Percentiles rank a stretch among this genome's conserved stretches.
These are phyloP conservation scores for Apiospora pterosperma DNA, from an alignment of 2,329 filamentous ascomycete genomes.

Conservation along the genomic window DNA sequence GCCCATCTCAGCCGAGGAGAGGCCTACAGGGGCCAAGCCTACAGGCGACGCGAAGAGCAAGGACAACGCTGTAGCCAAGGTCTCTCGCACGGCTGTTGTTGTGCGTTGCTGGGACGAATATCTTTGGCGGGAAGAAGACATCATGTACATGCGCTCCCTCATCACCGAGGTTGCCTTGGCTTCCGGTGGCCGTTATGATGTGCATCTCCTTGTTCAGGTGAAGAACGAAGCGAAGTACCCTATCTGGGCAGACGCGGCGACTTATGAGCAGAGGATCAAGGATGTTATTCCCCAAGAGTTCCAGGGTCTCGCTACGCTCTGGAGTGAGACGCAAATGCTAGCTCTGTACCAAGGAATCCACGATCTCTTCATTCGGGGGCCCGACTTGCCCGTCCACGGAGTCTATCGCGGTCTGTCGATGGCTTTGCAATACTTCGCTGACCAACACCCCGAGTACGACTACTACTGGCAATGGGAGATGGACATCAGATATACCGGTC, in stretches of 20 bases:
- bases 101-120: slow-evolving; percentile 82
- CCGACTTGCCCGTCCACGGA: slow-evolving; percentile 77
- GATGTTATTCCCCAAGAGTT: slow-evolving; percentile 80
- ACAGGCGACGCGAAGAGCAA: not conserved
- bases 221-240: slow-evolving; percentile 71
- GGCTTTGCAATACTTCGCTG: slow-evolving; percentile 91
- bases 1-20: slow-evolving; percentile 6
- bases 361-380: slow-evolving; percentile 65
- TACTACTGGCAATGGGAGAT: slow-evolving; percentile 96
- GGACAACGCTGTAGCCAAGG: slow-evolving; percentile 7
- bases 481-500: slow-evolving; percentile 85
- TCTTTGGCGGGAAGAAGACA: slow-evolving; percentile 73
- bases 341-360: slow-evolving; percentile 85
- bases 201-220: slow-evolving; percentile 82
- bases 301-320: slow-evolving; percentile 81
- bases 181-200: slow-evolving; percentile 81
- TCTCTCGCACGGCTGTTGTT: slow-evolving; percentile 70
- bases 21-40: not conserved
- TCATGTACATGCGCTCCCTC: slow-evolving; percentile 78
- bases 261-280: slow-evolving; percentile 64
- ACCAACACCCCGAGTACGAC: slow-evolving; percentile 84
- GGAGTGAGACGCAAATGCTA: slow-evolving; percentile 92
- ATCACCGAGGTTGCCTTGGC: slow-evolving; percentile 78
- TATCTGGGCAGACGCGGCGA: slow-evolving; percentile 72
- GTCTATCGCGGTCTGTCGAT: slow-evolving; percentile 92